phyloP scores from a whole-genome alignment of 768 basidiomycete genomes.

The Tricholoma furcatifolium region DNA sequence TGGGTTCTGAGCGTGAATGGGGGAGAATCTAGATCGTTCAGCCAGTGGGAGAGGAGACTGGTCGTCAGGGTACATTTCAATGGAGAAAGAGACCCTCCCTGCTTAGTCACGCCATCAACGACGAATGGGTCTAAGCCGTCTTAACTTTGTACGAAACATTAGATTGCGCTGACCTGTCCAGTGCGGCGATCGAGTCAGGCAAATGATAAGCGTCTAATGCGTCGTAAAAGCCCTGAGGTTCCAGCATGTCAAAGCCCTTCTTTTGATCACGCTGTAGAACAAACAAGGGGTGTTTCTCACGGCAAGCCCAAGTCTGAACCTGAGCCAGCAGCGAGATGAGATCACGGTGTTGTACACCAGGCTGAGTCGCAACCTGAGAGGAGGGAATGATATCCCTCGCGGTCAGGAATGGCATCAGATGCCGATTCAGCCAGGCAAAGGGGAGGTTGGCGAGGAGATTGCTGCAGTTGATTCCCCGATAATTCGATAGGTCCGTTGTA shows the following conservation, averaged over 20 bases:
- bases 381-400: slow-evolving; percentile 12
- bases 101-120: slow-evolving; percentile 2
- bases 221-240: slow-evolving; percentile 22
- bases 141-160: not conserved
- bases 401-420: slow-evolving; percentile 17
- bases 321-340: slow-evolving; percentile 13
- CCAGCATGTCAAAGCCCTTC: slow-evolving; percentile 23
- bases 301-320: slow-evolving; percentile 14
- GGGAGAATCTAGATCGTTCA: too few relatives aligned
- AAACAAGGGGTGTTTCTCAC: slow-evolving; percentile 10
- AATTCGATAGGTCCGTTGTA: slow-evolving; percentile 1
- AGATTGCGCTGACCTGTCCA: slow-evolving; percentile 20
- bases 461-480: not conserved
- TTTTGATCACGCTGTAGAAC: slow-evolving; percentile 19
- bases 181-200: slow-evolving; percentile 9
- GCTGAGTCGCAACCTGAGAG: slow-evolving; percentile 19
- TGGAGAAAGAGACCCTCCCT: not conserved
- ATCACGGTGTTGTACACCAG: slow-evolving; percentile 17
- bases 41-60: not conserved
- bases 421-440: slow-evolving; percentile 8
- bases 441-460: slow-evolving; percentile 10
- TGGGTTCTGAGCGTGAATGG: too few relatives aligned
- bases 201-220: slow-evolving; percentile 17
- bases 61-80: slow-evolving; percentile 1
- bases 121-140: too few relatives aligned